Base-by-base conservation (phyloP, 805 yeast genomes). In the Isabelozyma pseudorhagii region DNA sequence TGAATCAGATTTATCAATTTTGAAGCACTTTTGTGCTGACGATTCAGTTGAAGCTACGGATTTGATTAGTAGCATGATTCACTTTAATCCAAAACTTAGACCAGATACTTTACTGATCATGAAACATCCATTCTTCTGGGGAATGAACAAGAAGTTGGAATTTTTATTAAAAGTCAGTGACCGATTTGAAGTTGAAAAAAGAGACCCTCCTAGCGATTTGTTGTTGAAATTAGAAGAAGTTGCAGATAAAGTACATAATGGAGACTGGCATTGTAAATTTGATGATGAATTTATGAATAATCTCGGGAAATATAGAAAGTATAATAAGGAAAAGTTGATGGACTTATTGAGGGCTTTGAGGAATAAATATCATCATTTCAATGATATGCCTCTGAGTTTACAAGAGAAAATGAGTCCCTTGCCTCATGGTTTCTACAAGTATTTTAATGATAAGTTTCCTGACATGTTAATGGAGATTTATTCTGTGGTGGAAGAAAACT, bases 281-380 rank as follows among this genome's bases (percentile, higher is more conserved):
- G 96, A 90, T 59, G 62, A 70, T n/a, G 71, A 75, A 13, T 88
- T 93, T 60, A 77, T 89, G 71, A 88, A 85, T 29, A 91, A 93
- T 61, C 74, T 94, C 54, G 97, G 96, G 15, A 89, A 89, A 62
- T 94, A 90, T 64, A 79, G 99, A 57, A 92, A 90, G 66, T 94
- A 94, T 65, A 85, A 86, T 54, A 80, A 87, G 0, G 82, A 79
- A 50, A 87, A 84, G 58, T 68, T 94, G 43, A 82, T 91, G 84
- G 99, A 94, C 64, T 69, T 94, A 46, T 68, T 94, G 50, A 75
- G 99, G 50, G 97, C 97, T 0, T 67, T 94, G 57, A 78, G 99
- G 59, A 94, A 94, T 71, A 94, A 94, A 66, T 86, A 89, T 61
- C 98, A 94, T 66, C 99, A 94, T 66, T 93, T 80, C 66, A 90